Evolutionary conservation across 192 early-diverging fungal genomes (phyloP).

Genomic region (Neocallimastix lanati): DNA sequence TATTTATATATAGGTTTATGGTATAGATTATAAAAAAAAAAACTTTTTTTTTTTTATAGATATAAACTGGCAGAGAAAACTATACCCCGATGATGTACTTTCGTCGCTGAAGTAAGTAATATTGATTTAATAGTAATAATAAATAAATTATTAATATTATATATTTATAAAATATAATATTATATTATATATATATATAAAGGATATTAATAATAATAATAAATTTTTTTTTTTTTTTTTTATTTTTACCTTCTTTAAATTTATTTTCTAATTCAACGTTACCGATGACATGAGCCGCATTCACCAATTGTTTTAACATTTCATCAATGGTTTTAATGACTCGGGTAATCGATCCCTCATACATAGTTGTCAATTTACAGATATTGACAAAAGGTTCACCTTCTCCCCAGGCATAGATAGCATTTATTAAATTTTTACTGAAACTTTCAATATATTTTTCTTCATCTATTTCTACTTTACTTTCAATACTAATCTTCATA

Average conservation of each 20-base stretch:
- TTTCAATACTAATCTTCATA: conserved; percentile 68
- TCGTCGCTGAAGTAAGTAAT: conserved; percentile 27
- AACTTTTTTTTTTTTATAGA: too few species aligned
- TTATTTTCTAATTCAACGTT: conserved; percentile 84
- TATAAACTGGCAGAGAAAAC: conserved; percentile 91
- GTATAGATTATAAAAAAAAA: too few species aligned
- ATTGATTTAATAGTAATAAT: neutral
- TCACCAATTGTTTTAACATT: conserved; percentile 67
- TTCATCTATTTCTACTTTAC: conserved; percentile 69
- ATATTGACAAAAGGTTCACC: conserved; percentile 85
- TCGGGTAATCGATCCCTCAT: conserved; percentile 85
- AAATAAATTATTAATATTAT: neutral
- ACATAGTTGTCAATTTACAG: conserved; percentile 81
- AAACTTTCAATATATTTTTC: conserved; percentile 75
- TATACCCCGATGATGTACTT: conserved; percentile 86
- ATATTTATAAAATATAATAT: neutral
- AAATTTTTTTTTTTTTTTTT: neutral
- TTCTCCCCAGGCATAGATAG: conserved; percentile 75
- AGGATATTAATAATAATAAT: neutral
- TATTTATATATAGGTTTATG: too few species aligned
- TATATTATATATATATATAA: neutral
- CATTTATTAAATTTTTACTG: conserved; percentile 77
- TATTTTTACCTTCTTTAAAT: conserved; percentile 61
- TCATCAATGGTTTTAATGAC: conserved; percentile 78
- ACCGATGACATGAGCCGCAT: conserved; percentile 82